A percentile compares a stretch with the other conserved stretches of the same genome.
Evolutionary conservation across 176 grass and related monocot genomes (phyloP).

Genomic region (Musa itinerans): DNA sequence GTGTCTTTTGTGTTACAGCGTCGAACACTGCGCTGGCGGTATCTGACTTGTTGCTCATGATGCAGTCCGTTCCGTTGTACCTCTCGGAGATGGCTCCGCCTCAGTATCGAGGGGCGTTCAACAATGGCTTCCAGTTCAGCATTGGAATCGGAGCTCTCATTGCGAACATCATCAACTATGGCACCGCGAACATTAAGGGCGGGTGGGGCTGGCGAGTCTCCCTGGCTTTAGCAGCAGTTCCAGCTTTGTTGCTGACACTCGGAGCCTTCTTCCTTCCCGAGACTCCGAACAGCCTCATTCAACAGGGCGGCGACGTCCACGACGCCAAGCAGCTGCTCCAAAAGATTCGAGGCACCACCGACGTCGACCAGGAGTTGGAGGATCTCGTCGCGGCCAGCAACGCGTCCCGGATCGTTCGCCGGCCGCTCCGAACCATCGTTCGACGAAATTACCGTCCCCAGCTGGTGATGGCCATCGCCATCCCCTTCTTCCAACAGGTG

Average conservation of each 20-base stretch:
- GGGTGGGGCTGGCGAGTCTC: constrained; percentile 18
- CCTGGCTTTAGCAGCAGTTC: background rate
- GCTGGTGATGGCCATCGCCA: constrained; percentile 16
- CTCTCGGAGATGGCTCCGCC: constrained; percentile 21
- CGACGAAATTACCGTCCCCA: constrained; percentile 11
- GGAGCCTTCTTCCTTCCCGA: constrained; percentile 12
- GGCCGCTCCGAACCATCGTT: constrained; percentile 7
- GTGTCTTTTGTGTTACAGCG: no score
- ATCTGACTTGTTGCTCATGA: no score
- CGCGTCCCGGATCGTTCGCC: background rate
- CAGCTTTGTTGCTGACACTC: background rate
- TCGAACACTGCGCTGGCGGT: no score
- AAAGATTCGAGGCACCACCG: constrained; percentile 8
- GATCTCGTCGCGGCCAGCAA: constrained; percentile 13
- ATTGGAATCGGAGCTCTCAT: constrained; percentile 1
- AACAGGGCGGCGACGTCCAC: background rate
- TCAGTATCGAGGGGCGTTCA: constrained; percentile 1
- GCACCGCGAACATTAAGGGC: background rate
- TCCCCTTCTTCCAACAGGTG: constrained; percentile 4
- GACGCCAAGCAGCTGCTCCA: background rate
- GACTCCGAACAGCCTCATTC: constrained; percentile 17
- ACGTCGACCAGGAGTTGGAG: constrained; percentile 11
- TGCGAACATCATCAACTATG: constrained; percentile 19
- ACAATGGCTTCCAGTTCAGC: constrained; percentile 13
- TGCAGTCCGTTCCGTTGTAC: constrained; percentile 20